Evolutionary conservation across 768 basidiomycete species (phyloP), one percentile per base, ranked within the genome.

Genomic region (Polyporus arcularius): DNA sequence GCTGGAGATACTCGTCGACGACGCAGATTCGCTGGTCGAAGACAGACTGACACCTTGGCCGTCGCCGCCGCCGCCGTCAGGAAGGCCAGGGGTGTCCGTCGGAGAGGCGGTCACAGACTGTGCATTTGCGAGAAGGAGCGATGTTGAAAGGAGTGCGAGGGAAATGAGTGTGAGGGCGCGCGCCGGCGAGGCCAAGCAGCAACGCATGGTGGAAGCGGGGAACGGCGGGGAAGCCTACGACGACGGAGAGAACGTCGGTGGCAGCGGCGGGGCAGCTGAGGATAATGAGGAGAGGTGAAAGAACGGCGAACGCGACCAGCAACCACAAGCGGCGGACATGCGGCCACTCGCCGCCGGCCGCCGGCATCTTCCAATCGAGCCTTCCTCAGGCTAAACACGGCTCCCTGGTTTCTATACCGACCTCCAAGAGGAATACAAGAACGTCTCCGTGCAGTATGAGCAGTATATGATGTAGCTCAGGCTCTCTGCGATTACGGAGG

Each of bases 131-230:
- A 63, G 58, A 56, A 58, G 64, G 65, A 70, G 69, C 35, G 69
- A 70, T 43, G 69, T 67, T 46, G 57, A 67, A 67, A 73, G 61
- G 72, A 73, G 63, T 52, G 67, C 65, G 59, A 71, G 67, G 32
- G 64, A 67, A 73, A 73, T 58, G 72, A 73, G 61, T 60, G 72
- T 70, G 55, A 73, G 60, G 62, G 59, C 60, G 67, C 72, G 72
- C 48, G 65, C 66, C 56, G 70, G 63, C 47, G 64, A 66, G 62
- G 66, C 64, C 61, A 61, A 62, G 61, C 64, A 65, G 68, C 58
- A 68, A 41, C 70, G 70, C 70, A 71, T 71, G 50, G 57, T 63
- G 65, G 43, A 32, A 3, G 18, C 9, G 26, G 35, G 39, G 52
- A 55, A 41, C 55, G 56, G 49, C 55, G 53, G 58, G 57, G 53